A percentile compares a stretch with the other conserved stretches of the same genome.
Conservation (phyloP, 2,329 filamentous ascomycete species). For the Aschersonia sp. region DNA sequence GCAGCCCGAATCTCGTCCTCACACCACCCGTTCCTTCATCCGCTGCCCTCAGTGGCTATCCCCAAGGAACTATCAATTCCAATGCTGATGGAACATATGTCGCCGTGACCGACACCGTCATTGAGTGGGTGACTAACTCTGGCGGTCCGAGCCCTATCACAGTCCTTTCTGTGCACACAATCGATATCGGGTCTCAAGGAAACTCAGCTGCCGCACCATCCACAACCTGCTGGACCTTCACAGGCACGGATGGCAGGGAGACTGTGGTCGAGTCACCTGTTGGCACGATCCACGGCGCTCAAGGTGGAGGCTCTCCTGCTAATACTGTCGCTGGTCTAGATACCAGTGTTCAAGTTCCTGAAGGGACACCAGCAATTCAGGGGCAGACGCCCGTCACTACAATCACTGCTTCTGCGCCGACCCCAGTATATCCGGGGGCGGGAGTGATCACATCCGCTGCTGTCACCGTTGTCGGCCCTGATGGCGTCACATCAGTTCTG, state of each 20-base stretch:
- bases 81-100: constrained; percentile 3
- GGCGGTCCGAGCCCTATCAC: constrained; percentile 9
- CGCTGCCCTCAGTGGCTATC: neutral
- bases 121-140: constrained; percentile 8
- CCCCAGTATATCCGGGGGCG: constrained; percentile 2
- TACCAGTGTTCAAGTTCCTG: constrained; percentile 1
- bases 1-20: constrained; percentile 3
- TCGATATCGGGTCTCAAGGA: constrained; percentile 6
- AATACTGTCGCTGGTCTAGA: neutral
- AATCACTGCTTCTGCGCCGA: constrained; percentile 2
- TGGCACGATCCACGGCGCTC: constrained; percentile 1
- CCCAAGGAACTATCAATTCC: constrained; percentile 2
- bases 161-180: constrained; percentile 9
- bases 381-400: constrained; percentile 3
- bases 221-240: constrained; percentile 8
- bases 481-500: constrained; percentile 5
- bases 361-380: neutral
- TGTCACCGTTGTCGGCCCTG: constrained; percentile 3
- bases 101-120: constrained; percentile 11
- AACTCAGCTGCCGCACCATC: constrained; percentile 1
- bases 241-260: constrained; percentile 9
- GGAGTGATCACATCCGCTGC: constrained; percentile 2
- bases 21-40: constrained; percentile 1
- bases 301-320: neutral
- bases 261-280: constrained; percentile 18